These are phyloP conservation scores for Fusarium sp. DNA, from an alignment of 2,329 filamentous ascomycete genomes.

Conservation along the genomic window DNA sequence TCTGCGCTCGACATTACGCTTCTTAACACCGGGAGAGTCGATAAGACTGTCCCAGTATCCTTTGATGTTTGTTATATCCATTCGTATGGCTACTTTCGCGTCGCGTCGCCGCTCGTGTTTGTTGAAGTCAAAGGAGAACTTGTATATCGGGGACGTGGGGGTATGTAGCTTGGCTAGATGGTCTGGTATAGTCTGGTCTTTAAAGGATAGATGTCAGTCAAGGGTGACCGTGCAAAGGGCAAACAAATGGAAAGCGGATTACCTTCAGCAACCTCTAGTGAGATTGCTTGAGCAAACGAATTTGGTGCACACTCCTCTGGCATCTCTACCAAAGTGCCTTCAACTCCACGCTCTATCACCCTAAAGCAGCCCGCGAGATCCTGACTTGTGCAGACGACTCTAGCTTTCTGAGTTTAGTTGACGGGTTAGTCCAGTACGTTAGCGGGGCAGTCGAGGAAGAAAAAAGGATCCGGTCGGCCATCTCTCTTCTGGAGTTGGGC, in stretches of 20 bases:
- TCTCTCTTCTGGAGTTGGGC: background rate
- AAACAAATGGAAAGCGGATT: background rate
- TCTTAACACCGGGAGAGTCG: background rate
- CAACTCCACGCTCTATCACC: slow-evolving; percentile 8
- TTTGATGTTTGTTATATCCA: background rate
- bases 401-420: slow-evolving; percentile 25
- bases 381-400: slow-evolving; percentile 9
- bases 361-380: slow-evolving; percentile 9
- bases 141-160: background rate
- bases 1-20: rapidly evolving
- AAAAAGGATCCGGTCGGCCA: background rate
- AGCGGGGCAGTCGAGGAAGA: background rate
- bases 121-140: slow-evolving; percentile 20
- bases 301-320: slow-evolving; percentile 14
- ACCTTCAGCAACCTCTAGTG: background rate
- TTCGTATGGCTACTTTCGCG: background rate
- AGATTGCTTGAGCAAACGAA: slow-evolving; percentile 14
- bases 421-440: rapidly evolving
- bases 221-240: background rate
- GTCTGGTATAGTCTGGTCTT: background rate
- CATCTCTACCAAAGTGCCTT: slow-evolving; percentile 25
- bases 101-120: background rate
- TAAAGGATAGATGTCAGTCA: background rate
- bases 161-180: rapidly evolving
- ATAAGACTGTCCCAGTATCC: background rate